Evolutionary conservation across 2,329 filamentous ascomycete genomes (phyloP), one percentile per base, ranked within the genome.

Genomic region (Beauveria pseudobassiana): DNA sequence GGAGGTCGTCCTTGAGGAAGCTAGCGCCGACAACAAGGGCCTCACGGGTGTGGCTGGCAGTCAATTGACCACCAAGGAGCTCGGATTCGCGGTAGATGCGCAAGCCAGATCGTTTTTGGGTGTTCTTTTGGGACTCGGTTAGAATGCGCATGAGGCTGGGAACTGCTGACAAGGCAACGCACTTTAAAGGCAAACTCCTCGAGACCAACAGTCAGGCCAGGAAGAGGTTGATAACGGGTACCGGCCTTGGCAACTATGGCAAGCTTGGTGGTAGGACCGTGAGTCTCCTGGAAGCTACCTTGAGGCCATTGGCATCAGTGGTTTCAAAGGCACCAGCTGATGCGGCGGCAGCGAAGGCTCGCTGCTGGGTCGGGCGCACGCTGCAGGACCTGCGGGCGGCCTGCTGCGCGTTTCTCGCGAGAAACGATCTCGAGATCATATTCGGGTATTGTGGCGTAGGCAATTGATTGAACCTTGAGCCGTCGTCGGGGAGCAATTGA

Each of bases 101-200:
- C 72, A 99, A 82, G 63, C 91, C 91, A 68, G 93, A 95, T 77
- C 95, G 88, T 78, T 89, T 89, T 69, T 87, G 77, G 70, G 95
- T 99, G 82, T 88, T 92, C 89, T 93, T 71, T 55, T 46, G 50
- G 28, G 26, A 40, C n/a, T 43, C 46, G 24, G 53, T 65, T 67
- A 65, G 26, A 60, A 67, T 64, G 68, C 66, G 72, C 71, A 78
- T 10, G 26, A 78, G 79, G 82, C 81, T 83, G 78, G 79, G 80
- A 67, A 65, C 48, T 60, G 53, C 49, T 26, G 42, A 54, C 58
- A 5, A 40, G 43, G 22, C 34, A 28, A 22, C 67, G 52, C 63
- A 92, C 95, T 90, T 96, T 96, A 87, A 97, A 99, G 67, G 96
- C 93, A 81, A 96, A 99, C 76, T 91, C 90, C 81, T 95, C 90